Evolutionary conservation across 257 asterid species (phyloP).

Genomic region (Ehretia macrophylla): DNA sequence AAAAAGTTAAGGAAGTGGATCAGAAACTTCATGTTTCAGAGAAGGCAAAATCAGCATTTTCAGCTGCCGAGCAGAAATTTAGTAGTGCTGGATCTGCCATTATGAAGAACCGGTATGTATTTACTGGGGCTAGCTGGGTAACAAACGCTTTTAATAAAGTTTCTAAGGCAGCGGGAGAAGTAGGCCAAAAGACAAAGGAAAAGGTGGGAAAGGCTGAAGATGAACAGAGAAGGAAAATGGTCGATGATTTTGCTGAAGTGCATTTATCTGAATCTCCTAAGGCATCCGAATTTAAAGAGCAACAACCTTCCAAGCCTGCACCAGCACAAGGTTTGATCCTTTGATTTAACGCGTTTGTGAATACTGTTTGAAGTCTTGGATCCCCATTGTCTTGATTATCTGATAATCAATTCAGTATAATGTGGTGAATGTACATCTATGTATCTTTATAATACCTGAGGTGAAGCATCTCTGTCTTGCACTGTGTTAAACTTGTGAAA

Average conservation of each 20-base stretch:
- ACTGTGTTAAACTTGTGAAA: not conserved
- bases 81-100: conserved; percentile 79
- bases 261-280: conserved; percentile 81
- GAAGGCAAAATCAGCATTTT: conserved; percentile 78
- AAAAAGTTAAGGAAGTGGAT: conserved; percentile 79
- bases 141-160: conserved; percentile 77
- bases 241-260: conserved; percentile 76
- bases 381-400: no score
- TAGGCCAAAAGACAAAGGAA: conserved; percentile 49
- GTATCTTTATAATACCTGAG: conserved; percentile 4
- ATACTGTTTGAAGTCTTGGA: conserved; percentile 6
- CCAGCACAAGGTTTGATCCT: conserved; percentile 57
- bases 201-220: conserved; percentile 75
- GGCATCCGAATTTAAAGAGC: conserved; percentile 47
- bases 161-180: conserved; percentile 76
- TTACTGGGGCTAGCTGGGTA: conserved; percentile 84
- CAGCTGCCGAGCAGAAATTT: conserved; percentile 84
- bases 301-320: conserved; percentile 58
- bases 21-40: conserved; percentile 84
- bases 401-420: conserved; percentile 13
- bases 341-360: conserved; percentile 30
- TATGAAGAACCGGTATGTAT: conserved; percentile 84
- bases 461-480: not conserved
- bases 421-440: conserved; percentile 27
- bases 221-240: conserved; percentile 77